These are phyloP conservation scores for Cryomyces minteri DNA, from an alignment of 495 filamentous ascomycete genomes.

Conservation along the genomic window DNA sequence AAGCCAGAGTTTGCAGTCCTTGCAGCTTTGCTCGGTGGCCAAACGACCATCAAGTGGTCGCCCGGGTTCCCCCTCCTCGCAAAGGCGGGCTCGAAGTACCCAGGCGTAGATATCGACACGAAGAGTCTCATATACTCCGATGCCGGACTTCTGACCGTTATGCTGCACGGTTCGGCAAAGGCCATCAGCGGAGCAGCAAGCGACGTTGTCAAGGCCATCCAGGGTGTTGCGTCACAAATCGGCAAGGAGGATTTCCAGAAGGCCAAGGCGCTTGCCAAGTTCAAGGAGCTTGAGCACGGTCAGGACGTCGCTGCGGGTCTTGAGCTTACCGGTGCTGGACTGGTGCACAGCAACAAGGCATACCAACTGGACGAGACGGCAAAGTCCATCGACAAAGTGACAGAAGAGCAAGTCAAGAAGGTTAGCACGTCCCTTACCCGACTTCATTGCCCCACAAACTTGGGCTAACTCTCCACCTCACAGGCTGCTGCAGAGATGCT, in stretches of 20 bases:
- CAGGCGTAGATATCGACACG: constrained; percentile 47
- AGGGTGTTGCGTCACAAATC: constrained; percentile 55
- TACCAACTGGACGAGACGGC: constrained; percentile 73
- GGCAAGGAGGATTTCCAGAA: constrained; percentile 77
- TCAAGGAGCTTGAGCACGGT: constrained; percentile 69
- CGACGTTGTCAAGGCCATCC: constrained; percentile 56
- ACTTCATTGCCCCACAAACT: background rate
- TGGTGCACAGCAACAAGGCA: constrained; percentile 63
- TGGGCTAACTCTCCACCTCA: constrained; percentile 5
- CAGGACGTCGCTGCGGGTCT: constrained; percentile 51
- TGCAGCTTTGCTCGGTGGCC: constrained; percentile 73
- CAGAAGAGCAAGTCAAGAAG: constrained; percentile 65
- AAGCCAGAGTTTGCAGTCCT: constrained; percentile 85
- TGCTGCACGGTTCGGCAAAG: constrained; percentile 50
- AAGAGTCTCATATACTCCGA: constrained; percentile 80
- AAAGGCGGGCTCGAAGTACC: constrained; percentile 48
- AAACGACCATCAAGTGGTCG: constrained; percentile 88
- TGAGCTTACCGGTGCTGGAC: constrained; percentile 53
- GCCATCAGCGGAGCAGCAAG: constrained; percentile 45
- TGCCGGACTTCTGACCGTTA: constrained; percentile 72
- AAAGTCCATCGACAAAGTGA: constrained; percentile 62
- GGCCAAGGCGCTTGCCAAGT: constrained; percentile 84
- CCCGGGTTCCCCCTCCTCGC: constrained; percentile 78
- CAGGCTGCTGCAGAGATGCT: constrained; percentile 74
- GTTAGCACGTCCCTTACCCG: constrained; percentile 34